These are phyloP conservation scores for Penicillium steckii DNA, from an alignment of 495 filamentous ascomycete species.

Conservation along the genomic window DNA sequence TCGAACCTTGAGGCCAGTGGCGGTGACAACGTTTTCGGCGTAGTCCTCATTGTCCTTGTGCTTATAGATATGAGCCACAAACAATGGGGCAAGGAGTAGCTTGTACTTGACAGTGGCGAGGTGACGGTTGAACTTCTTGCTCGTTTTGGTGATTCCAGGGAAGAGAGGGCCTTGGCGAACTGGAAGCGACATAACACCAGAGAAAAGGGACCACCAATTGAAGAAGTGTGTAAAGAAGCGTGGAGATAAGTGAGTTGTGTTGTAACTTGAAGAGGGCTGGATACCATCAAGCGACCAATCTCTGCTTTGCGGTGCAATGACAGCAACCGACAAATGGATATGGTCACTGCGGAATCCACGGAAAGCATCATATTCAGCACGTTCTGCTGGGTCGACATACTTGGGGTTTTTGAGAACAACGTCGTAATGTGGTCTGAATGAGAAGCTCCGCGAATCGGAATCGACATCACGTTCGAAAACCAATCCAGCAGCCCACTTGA, in stretches of 20 bases:
- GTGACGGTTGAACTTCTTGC: conserved; percentile 97
- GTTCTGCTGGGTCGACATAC: conserved; percentile 55
- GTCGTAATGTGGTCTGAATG: conserved; percentile 90
- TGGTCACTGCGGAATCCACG: conserved; percentile 90
- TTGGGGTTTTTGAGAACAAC: conserved; percentile 80
- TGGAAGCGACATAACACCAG: conserved; percentile 90
- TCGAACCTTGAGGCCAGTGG: conserved; percentile 90
- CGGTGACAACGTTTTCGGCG: conserved; percentile 74
- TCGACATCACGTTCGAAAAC: conserved; percentile 83
- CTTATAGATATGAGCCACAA: conserved; percentile 95
- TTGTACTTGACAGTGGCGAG: conserved; percentile 98
- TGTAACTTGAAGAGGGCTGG: conserved; percentile 82
- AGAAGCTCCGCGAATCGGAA: conserved; percentile 67
- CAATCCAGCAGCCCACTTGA: conserved; percentile 84
- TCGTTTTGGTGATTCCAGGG: conserved; percentile 90
- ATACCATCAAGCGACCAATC: conserved; percentile 70
- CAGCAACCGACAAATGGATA: conserved; percentile 89
- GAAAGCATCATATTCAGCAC: conserved; percentile 81
- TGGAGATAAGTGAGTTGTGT: conserved; percentile 87
- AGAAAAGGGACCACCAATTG: conserved; percentile 96
- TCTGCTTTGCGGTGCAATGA: conserved; percentile 76
- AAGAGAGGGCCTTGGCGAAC: conserved; percentile 89
- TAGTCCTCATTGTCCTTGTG: conserved; percentile 94
- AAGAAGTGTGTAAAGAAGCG: conserved; percentile 98
- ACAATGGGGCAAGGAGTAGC: conserved; percentile 85